A percentile compares a stretch with the other conserved stretches of the same genome.
Evolutionary conservation across 192 early-diverging fungal species (phyloP).

Genomic region (Allomyces macrogynus): DNA sequence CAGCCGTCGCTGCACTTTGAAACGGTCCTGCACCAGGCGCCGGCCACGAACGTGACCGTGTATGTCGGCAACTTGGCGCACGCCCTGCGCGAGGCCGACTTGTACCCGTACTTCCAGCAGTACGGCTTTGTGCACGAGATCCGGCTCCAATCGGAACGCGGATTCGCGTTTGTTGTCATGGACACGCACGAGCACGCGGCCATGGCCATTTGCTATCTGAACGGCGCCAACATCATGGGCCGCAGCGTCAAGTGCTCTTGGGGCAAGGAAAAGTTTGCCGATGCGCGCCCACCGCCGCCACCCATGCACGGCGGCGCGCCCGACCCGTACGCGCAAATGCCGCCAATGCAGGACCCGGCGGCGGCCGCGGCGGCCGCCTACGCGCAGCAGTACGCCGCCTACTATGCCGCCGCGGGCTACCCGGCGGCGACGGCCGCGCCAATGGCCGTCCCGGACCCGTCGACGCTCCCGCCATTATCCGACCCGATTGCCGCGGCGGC

Average conservation of each 20-base stretch:
- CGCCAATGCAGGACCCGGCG: too few relatives aligned
- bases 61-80: conserved; percentile 72
- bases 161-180: conserved; percentile 76
- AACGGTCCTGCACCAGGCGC: conserved; percentile 46
- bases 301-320: neutral
- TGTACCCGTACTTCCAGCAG: conserved; percentile 48
- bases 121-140: conserved; percentile 62
- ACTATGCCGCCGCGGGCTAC: too few relatives aligned
- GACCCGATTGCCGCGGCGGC: neutral
- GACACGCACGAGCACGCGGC: conserved; percentile 21
- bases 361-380: too few relatives aligned
- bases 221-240: conserved; percentile 12
- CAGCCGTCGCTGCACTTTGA: conserved; percentile 15
- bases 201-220: conserved; percentile 16
- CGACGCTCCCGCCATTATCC: neutral
- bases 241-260: conserved; percentile 8
- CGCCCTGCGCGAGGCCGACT: conserved; percentile 31
- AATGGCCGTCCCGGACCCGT: neutral
- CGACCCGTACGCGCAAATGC: too few relatives aligned
- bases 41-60: conserved; percentile 67
- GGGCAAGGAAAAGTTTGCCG: neutral
- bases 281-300: neutral
- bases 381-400: too few relatives aligned
- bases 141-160: conserved; percentile 71
- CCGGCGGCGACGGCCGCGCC: too few relatives aligned